Conservation (phyloP, 768 basidiomycete species). For the Leccinum boreale region DNA sequence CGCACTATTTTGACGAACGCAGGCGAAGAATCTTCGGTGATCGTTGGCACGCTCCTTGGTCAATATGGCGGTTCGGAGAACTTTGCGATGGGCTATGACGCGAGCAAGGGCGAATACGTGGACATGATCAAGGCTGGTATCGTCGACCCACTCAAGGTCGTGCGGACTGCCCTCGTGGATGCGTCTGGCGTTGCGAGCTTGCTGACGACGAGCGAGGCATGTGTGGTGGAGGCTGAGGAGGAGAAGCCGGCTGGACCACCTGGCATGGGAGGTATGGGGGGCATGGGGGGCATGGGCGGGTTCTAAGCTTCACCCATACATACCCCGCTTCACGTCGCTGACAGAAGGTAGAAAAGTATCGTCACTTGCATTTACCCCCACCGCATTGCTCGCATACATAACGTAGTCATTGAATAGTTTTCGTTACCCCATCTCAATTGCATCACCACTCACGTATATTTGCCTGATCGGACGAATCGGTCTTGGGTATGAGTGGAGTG, state of each 20-base stretch:
- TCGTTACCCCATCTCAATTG: constrained; percentile 9
- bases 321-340: not conserved
- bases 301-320: constrained; percentile 31
- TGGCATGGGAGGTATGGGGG: constrained; percentile 62
- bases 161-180: constrained; percentile 88
- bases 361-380: constrained; percentile 6
- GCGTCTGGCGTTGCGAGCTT: constrained; percentile 89
- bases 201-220: constrained; percentile 89
- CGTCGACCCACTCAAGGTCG: constrained; percentile 95
- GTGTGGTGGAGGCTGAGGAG: constrained; percentile 90
- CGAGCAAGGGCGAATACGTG: constrained; percentile 85
- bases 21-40: constrained; percentile 90
- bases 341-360: not conserved
- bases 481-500: too few relatives aligned
- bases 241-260: constrained; percentile 55
- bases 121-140: constrained; percentile 96
- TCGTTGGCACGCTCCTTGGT: constrained; percentile 80
- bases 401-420: constrained; percentile 16
- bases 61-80: constrained; percentile 71
- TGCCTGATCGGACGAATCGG: too few relatives aligned
- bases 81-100: constrained; percentile 88
- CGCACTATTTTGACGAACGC: constrained; percentile 92
- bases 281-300: constrained; percentile 46
- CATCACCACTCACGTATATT: constrained; percentile 23
- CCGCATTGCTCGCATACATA: constrained; percentile 13